Base-by-base conservation (phyloP, 2,329 filamentous ascomycete species). In the Nothopassalora personata region DNA sequence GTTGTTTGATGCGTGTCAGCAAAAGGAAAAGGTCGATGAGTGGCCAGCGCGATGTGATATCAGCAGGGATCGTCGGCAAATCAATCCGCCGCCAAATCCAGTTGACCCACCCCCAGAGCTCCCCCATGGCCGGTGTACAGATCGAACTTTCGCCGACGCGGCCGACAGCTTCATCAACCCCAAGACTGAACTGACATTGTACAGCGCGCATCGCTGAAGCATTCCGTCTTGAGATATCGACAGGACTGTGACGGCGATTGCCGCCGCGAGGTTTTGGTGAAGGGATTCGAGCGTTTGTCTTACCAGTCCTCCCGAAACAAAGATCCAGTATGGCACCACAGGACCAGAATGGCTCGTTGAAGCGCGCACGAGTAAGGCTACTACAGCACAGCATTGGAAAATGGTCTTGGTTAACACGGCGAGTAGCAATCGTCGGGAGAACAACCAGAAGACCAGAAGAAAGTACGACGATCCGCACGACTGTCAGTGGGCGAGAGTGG, bases 341-440 rank as follows among this genome's bases (percentile, higher is more conserved):
- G 34, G 49, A 63, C 5, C 88, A 94, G 76, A 90, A 90, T 79
- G 91, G 87, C 79, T 88, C 89, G 77, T 85, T 94, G 78, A 96
- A 96, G 81, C 86, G 91, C 72, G 84, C 80, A 67, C 83, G 87
- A 75, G 90, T 94, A 80, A 72, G 39, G 83, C 79, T 60, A 46
- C n/a, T 23, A 39, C 45, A 63, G 30, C 27, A 58, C 3, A 11
- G 28, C 31, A 18, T 18, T 18, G 31, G 59, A 50, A 36, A 58
- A 27, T 52, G 58, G 61, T 64, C 5, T 6, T 28, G 67, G 64
- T 57, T 61, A 57, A 64, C 62, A 56, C 19, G 28, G 63, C 61
- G 53, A 57, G 65, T 75, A 92, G 89, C 82, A 80, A 67, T 90
- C 87, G 46, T 79, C 83, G 54, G 86, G 84, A 67, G 84, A 87